Evolutionary conservation across 768 basidiomycete genomes (phyloP).

Genomic region (Phanerochaete carnosa): DNA sequence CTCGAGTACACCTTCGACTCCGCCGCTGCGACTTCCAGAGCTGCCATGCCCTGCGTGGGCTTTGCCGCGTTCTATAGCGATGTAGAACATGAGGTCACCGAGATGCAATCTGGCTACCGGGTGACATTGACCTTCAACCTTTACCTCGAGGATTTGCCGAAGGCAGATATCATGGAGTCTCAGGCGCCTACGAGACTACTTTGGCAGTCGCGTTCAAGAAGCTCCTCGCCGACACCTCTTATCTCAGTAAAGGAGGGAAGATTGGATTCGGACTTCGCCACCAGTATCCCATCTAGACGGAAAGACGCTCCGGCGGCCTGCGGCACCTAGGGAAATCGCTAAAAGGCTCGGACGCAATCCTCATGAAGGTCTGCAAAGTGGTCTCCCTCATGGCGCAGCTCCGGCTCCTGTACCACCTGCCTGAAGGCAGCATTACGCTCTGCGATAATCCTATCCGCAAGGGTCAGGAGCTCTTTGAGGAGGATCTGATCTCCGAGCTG

Average conservation of each 20-base stretch:
- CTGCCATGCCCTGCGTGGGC: constrained; percentile 17
- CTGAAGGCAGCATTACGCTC: no score
- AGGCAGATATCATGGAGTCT: background rate
- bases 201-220: constrained; percentile 10
- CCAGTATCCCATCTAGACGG: constrained; percentile 27
- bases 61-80: constrained; percentile 41
- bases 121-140: constrained; percentile 42
- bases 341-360: constrained; percentile 9
- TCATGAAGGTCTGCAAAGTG: background rate
- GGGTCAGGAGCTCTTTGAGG: no score
- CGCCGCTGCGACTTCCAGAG: background rate
- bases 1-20: constrained; percentile 34
- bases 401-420: no score
- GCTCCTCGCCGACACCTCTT: constrained; percentile 26
- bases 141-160: constrained; percentile 3
- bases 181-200: background rate
- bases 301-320: no score
- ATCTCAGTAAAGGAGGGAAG: constrained; percentile 33
- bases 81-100: constrained; percentile 39
- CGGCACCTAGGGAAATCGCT: background rate
- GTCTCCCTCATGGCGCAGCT: background rate
- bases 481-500: no score
- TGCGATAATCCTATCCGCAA: no score
- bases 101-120: constrained; percentile 35
- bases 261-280: constrained; percentile 36